Conservation (phyloP, 1,284 basidiomycete species). For the Trichosporon coremiiforme region DNA sequence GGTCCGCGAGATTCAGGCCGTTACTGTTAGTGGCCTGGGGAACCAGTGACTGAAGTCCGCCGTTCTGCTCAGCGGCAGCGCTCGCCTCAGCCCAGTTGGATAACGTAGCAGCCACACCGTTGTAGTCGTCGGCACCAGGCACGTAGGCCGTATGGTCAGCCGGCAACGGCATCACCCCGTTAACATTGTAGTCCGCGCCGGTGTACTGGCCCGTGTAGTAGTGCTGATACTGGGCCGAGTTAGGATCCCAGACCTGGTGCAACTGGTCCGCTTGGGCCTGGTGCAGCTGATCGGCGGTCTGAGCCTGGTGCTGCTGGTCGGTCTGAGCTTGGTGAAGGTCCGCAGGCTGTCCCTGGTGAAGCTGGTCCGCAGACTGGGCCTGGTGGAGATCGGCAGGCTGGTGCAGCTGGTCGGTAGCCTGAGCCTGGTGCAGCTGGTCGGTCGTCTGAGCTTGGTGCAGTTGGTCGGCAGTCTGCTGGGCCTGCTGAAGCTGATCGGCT, state of each 20-base stretch:
- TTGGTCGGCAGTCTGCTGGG: not conserved
- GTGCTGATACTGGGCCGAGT: constrained; percentile 14
- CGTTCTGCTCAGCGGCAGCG: constrained; percentile 20
- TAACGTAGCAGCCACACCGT: constrained; percentile 26
- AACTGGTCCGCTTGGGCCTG: constrained; percentile 14
- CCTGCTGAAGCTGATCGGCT: not conserved
- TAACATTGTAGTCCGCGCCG: constrained; percentile 13
- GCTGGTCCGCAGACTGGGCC: constrained; percentile 4
- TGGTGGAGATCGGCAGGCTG: not conserved
- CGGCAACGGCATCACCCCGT: constrained; percentile 9
- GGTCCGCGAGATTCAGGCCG: constrained; percentile 14
- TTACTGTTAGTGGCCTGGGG: constrained; percentile 23
- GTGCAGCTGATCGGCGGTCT: constrained; percentile 10
- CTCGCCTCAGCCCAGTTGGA: constrained; percentile 32
- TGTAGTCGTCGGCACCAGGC: constrained; percentile 27
- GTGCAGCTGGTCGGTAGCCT: constrained; percentile 2
- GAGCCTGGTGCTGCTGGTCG: constrained; percentile 2
- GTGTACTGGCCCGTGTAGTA: constrained; percentile 14
- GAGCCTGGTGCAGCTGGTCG: constrained; percentile 14
- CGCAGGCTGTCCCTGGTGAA: not conserved
- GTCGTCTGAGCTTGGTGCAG: constrained; percentile 1
- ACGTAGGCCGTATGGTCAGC: constrained; percentile 28
- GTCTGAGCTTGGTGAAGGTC: constrained; percentile 6
- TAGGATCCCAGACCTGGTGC: constrained; percentile 11
- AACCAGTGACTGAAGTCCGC: constrained; percentile 12